Conservation (phyloP, 2,329 filamentous ascomycete species). For the Trichoderma oligosporum region DNA sequence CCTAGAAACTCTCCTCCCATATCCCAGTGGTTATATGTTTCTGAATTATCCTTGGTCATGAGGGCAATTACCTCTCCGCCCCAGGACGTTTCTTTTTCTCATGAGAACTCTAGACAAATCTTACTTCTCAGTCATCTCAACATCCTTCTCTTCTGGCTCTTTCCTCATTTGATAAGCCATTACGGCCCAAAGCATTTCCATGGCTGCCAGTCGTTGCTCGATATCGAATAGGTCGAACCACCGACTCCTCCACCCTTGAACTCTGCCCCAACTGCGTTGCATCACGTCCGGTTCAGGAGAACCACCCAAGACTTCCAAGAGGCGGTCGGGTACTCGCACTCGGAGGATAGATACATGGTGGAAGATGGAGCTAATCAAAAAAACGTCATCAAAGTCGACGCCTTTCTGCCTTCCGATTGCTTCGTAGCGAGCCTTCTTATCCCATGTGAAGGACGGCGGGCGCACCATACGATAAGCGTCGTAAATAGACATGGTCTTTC, state of each 20-base stretch:
- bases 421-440: slow-evolving; percentile 55
- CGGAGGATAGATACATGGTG: slow-evolving; percentile 59
- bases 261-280: slow-evolving; percentile 46
- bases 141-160: slow-evolving; percentile 26
- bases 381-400: slow-evolving; percentile 56
- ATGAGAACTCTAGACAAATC: neutral
- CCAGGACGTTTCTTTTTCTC: neutral
- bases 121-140: slow-evolving; percentile 29
- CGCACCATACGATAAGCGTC: slow-evolving; percentile 62
- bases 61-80: no score
- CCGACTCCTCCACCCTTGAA: slow-evolving; percentile 54
- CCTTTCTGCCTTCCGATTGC: slow-evolving; percentile 51
- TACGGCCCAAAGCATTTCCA: slow-evolving; percentile 56
- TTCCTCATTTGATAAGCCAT: slow-evolving; percentile 59
- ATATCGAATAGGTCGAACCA: slow-evolving; percentile 60
- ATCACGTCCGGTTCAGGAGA: slow-evolving; percentile 33
- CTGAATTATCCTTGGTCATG: neutral
- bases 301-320: slow-evolving; percentile 53
- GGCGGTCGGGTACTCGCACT: slow-evolving; percentile 52
- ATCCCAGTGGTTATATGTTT: neutral
- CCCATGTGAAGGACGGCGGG: slow-evolving; percentile 56
- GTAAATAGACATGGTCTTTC: slow-evolving; percentile 56
- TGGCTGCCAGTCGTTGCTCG: slow-evolving; percentile 53
- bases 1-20: neutral
- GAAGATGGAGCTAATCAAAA: slow-evolving; percentile 57